Evolutionary conservation across 2,329 filamentous ascomycete species (phyloP).

Genomic region (Keithomyces neogunnii): DNA sequence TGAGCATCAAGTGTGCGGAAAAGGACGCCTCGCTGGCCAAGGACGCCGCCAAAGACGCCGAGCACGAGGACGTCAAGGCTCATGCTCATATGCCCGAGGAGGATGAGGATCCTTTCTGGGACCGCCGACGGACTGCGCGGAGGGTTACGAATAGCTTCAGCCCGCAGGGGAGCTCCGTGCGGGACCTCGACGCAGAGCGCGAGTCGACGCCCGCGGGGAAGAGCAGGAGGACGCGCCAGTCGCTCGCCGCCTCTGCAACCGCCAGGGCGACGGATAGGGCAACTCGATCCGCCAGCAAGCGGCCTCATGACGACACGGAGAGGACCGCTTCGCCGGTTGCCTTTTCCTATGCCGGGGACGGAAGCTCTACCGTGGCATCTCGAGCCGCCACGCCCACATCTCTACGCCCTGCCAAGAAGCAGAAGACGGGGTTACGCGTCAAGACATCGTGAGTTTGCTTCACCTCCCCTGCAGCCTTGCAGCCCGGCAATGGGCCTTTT

Average conservation of each 20-base stretch:
- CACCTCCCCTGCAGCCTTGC: background rate
- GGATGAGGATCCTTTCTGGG: slow-evolving; percentile 23
- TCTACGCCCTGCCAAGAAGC: slow-evolving; percentile 49
- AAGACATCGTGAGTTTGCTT: slow-evolving; percentile 57
- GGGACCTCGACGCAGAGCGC: slow-evolving; percentile 18
- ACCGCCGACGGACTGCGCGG: slow-evolving; percentile 28
- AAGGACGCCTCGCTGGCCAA: background rate
- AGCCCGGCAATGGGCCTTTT: background rate
- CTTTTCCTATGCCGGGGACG: slow-evolving; percentile 39
- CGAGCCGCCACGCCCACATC: slow-evolving; percentile 52
- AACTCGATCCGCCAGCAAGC: slow-evolving; percentile 44
- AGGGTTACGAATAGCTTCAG: slow-evolving; percentile 28
- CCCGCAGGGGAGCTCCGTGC: slow-evolving; percentile 30
- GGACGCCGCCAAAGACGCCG: background rate
- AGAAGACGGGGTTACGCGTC: slow-evolving; percentile 53
- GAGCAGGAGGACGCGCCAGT: slow-evolving; percentile 28
- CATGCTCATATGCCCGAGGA: slow-evolving; percentile 20
- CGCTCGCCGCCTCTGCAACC: slow-evolving; percentile 23
- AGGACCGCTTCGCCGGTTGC: slow-evolving; percentile 43
- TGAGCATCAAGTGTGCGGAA: slow-evolving; percentile 16
- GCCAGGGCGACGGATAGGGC: slow-evolving; percentile 34
- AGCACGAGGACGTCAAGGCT: slow-evolving; percentile 11
- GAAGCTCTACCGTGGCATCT: slow-evolving; percentile 40
- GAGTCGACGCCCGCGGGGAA: slow-evolving; percentile 22
- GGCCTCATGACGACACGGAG: slow-evolving; percentile 46